Base-by-base conservation (phyloP, 805 yeast genomes). In the Kluyveromyces aestuarii region DNA sequence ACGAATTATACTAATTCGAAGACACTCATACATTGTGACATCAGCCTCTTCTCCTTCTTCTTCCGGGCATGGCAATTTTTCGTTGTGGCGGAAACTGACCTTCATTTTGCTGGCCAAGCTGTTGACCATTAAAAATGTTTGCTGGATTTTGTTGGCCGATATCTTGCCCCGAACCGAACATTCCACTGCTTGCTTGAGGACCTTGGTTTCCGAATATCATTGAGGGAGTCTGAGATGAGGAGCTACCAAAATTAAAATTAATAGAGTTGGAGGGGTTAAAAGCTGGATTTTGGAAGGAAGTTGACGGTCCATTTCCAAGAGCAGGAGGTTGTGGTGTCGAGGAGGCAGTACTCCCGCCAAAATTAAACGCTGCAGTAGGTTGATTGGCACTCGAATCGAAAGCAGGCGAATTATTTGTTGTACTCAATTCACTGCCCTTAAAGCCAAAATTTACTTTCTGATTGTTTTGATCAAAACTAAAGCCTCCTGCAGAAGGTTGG, bases 161-260 rank as follows among this genome's bases (percentile, higher is more conserved):
- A n/a, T 47, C 45, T 36, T 37, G 48, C 13, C 55, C 55, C 1
- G 56, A 51, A 46, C 61, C 60, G 4, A 61, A 50, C n/a, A 53
- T 50, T 6, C 57, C 56, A 19, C 63, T 64, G 43, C 56, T 54
- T 3, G 51, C 47, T 9, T 45, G 39, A 6, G 51, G 45, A 1
- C 49, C 21, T 25, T 45, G 46, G 8, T 44, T 47, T 25, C 41
- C 46, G 21, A 50, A 50, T 14, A 50, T 45, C 27, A 45, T 16
- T 35, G 50, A 44, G 5, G 52, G 52, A 17, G 40, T 40, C 37
- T 50, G 52, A 14, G 52, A 47, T 11, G 45, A 46, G 10, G 16
- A 40, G 39, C 47, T 52, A 13, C 59, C 60, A 47, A 63, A 63
- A 45, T 62, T 61, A 27, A 63, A 37, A 46, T 63, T 61, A 5